Conservation (phyloP, 805 yeast species). For the Yamadazyma ubonensis region DNA sequence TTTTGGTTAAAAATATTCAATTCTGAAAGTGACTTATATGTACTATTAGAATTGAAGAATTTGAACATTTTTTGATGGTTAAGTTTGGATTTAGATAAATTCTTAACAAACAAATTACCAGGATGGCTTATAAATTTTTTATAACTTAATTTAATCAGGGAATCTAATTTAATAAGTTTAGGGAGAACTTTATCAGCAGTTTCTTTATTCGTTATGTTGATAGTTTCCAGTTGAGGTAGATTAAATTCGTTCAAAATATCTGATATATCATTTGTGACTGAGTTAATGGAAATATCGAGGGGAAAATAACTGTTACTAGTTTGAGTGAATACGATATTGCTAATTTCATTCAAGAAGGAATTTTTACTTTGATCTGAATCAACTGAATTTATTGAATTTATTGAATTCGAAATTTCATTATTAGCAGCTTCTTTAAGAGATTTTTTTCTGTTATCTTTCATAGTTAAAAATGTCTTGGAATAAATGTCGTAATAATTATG, state of each 20-base stretch:
- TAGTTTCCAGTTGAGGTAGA: background rate
- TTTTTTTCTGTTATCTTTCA: conserved; percentile 2
- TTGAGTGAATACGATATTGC: conserved; percentile 8
- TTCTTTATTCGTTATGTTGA: conserved; percentile 5
- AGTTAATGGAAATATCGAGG: conserved; percentile 1
- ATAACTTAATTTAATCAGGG: conserved; percentile 23
- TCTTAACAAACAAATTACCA: conserved; percentile 56
- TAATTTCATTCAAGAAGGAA: conserved; percentile 5
- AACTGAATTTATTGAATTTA: background rate
- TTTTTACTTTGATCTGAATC: too few species aligned
- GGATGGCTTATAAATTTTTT: conserved; percentile 48
- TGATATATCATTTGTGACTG: background rate
- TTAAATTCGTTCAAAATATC: conserved; percentile 2
- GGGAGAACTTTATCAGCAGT: conserved; percentile 15
- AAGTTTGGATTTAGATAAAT: conserved; percentile 34
- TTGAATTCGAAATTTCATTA: background rate
- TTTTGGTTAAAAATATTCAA: conserved; percentile 22
- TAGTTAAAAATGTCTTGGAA: background rate
- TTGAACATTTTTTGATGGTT: conserved; percentile 33
- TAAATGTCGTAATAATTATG: background rate
- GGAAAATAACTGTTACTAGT: conserved; percentile 9
- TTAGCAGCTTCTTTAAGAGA: background rate
- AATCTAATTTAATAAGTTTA: conserved; percentile 11
- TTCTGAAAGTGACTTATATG: conserved; percentile 20
- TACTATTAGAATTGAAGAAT: conserved; percentile 20